Base-by-base conservation (phyloP, 75 land plant genomes). In the Selaginella tamariscina region DNA sequence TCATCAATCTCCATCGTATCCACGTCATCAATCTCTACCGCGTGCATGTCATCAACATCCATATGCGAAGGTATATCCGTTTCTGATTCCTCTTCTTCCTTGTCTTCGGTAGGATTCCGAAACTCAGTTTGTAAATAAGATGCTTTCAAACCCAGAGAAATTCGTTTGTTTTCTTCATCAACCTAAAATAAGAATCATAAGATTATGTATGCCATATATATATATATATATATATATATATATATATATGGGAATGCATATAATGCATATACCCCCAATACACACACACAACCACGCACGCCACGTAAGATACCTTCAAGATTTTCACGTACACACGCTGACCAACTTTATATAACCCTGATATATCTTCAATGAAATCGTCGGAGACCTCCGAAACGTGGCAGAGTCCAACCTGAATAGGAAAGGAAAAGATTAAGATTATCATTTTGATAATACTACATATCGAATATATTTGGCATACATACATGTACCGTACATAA, bases 321-420 rank as follows among this genome's bases (percentile, higher is more conserved):
- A 94, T 67, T 39, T 83, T 87, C 64, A 85, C 98, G 21, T 31
- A 55, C 24, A 94, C 88, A 60, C 63, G 75, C 20, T 86, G 80
- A 24, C 98, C 91, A 28, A 78, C 81, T 76, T 66, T 75, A 66
- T 80, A 89, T 29, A 55, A 72, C 22, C 64, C 56, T 44, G 83
- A 79, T 39, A 83, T 56, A 63, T 78, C 57, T 5, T 78, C 79
- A 67, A 81, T 70, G 54, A 26, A 65, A 54, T 82, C 77, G 68
- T 86, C 98, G 29, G 91, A 83, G 56, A 94, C 32, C 70, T 94
- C 86, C 31, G 95, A 85, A 13, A 86, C 66, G 68, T 89, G 86
- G 72, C 98, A 94, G 55, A 89, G 60, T 30, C 86, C 98, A 77
- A 89, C 96, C 98, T 94, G 71, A 26, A 0, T n/a, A n/a, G n/a